Percentiles rank a stretch among this genome's conserved stretches.
These are phyloP conservation scores for Wickerhamiella vanderwaltii DNA, from an alignment of 805 yeast species.

Conservation along the genomic window DNA sequence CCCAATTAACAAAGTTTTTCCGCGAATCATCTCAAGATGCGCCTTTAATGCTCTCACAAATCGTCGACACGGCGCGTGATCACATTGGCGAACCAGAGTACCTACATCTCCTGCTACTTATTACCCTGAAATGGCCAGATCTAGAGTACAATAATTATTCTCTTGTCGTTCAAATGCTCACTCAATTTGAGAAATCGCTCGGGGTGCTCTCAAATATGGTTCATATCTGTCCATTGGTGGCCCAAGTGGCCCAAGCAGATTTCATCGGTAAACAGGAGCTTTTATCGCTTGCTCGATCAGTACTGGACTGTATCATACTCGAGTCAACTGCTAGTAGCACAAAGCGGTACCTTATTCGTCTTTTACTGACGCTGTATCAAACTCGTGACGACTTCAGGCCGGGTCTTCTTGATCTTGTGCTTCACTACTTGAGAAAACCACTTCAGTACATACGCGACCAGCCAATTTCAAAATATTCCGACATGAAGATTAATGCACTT, in stretches of 20 bases:
- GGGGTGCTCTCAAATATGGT: background rate
- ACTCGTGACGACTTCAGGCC: background rate
- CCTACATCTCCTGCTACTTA: background rate
- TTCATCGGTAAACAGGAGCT: background rate
- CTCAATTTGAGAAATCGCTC: background rate
- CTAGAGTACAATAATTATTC: background rate
- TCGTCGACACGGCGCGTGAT: too few species aligned
- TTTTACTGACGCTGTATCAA: background rate
- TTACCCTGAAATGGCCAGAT: conserved; percentile 2
- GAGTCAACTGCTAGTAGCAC: background rate
- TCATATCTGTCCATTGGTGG: background rate
- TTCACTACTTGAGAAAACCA: conserved; percentile 5
- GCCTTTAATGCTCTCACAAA: too few species aligned
- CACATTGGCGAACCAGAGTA: background rate
- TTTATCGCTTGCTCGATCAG: background rate
- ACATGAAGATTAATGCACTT: background rate
- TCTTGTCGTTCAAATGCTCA: background rate
- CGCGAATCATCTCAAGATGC: too few species aligned
- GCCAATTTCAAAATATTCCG: conserved; percentile 7
- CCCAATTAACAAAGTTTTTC: too few species aligned
- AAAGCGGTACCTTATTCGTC: background rate
- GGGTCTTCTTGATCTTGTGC: background rate
- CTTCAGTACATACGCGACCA: conserved; percentile 5
- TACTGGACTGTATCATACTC: background rate
- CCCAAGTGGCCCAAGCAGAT: background rate